A percentile compares a stretch with the other conserved stretches of the same genome.
Conservation (phyloP, 1,139 yeast genomes). For the Blastobotrys buckinghamii region DNA sequence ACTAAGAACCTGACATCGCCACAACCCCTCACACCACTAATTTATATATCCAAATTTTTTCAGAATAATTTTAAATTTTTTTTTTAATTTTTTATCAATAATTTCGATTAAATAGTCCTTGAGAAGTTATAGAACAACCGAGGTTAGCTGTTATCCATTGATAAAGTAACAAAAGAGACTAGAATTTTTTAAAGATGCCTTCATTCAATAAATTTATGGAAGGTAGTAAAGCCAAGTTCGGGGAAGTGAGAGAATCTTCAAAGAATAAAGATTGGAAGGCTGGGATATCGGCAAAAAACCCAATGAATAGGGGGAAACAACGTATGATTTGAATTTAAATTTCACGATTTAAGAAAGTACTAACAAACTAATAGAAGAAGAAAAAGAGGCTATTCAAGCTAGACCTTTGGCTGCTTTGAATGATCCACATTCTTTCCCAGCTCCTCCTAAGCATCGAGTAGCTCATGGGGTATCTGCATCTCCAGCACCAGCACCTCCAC, state of each 20-base stretch:
- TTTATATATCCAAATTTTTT: too few relatives aligned
- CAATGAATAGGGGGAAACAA: not conserved
- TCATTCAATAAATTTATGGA: slow-evolving; percentile 14
- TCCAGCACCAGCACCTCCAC: slow-evolving; percentile 12
- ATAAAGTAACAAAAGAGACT: too few relatives aligned
- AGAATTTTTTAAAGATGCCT: too few relatives aligned
- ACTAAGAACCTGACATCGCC: too few relatives aligned
- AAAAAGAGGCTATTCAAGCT: slow-evolving; percentile 21
- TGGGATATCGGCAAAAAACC: not conserved
- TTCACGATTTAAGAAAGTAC: not conserved
- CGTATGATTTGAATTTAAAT: not conserved
- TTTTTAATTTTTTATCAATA: too few relatives aligned
- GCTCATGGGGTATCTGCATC: slow-evolving; percentile 34
- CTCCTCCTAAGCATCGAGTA: slow-evolving; percentile 45
- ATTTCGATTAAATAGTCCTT: too few relatives aligned
- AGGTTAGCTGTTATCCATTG: too few relatives aligned
- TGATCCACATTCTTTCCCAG: slow-evolving; percentile 44
- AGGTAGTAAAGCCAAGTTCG: slow-evolving; percentile 18
- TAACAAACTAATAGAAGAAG: slow-evolving; percentile 6
- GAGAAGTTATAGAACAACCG: too few relatives aligned
- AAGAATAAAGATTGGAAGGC: slow-evolving; percentile 19
- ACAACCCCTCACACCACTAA: too few relatives aligned
- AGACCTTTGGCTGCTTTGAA: slow-evolving; percentile 33
- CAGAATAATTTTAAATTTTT: too few relatives aligned
- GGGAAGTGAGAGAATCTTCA: slow-evolving; percentile 12